phyloP scores from a whole-genome alignment of 1,139 yeast species.

The Entelexis sorbosivorans region DNA sequence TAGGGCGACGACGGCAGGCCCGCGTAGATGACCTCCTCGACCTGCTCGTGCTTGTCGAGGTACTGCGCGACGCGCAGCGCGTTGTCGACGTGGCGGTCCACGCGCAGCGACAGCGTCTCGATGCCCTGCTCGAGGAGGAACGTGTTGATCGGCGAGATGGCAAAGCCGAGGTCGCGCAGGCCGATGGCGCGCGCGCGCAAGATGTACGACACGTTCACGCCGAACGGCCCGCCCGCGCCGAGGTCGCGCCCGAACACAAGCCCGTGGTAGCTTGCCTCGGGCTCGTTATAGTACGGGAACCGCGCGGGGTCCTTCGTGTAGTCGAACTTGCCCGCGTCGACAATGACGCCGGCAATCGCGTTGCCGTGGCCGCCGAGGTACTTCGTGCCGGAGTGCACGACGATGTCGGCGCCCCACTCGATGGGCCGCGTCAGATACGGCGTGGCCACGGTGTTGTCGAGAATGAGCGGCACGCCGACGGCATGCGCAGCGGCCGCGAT shows the following conservation, averaged over 20 bases:
- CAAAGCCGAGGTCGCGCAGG: slow-evolving; percentile 85
- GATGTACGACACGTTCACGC: slow-evolving; percentile 64
- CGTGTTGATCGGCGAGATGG: slow-evolving; percentile 77
- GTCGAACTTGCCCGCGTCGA: slow-evolving; percentile 87
- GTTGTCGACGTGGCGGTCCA: slow-evolving; percentile 80
- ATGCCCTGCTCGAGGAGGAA: slow-evolving; percentile 82
- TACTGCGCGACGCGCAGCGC: slow-evolving; percentile 71
- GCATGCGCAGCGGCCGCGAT: slow-evolving; percentile 71
- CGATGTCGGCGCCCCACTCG: slow-evolving; percentile 79
- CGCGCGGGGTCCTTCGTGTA: slow-evolving; percentile 74
- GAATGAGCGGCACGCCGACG: slow-evolving; percentile 83
- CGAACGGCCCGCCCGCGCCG: slow-evolving; percentile 38
- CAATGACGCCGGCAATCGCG: slow-evolving; percentile 82
- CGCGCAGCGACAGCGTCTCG: slow-evolving; percentile 86
- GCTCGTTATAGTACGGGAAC: slow-evolving; percentile 82
- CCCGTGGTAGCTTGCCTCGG: slow-evolving; percentile 91
- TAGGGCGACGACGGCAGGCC: slow-evolving; percentile 77
- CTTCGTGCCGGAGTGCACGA: slow-evolving; percentile 85
- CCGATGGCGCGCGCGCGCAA: slow-evolving; percentile 58
- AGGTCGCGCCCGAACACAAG: slow-evolving; percentile 68
- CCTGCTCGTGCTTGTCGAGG: slow-evolving; percentile 59
- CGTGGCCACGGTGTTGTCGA: slow-evolving; percentile 95
- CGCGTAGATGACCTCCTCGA: slow-evolving; percentile 82
- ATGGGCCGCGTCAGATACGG: slow-evolving; percentile 80
- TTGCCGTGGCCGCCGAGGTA: slow-evolving; percentile 99